phyloP scores from a whole-genome alignment of 345 rosid genomes.

The Iberis pinnata region DNA sequence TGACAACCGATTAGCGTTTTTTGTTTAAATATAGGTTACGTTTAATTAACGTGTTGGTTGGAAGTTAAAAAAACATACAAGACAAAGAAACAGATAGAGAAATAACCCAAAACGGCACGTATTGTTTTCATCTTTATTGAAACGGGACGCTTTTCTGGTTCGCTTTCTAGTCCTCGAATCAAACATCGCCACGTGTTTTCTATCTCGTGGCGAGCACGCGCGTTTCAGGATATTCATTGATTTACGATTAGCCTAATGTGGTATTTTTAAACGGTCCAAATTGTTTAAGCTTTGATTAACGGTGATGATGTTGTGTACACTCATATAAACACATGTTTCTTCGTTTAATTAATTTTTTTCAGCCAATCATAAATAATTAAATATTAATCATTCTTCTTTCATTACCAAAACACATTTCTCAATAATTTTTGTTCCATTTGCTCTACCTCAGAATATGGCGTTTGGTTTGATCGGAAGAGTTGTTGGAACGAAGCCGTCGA shows the following conservation, averaged over 20 bases:
- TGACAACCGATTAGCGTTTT: conserved; percentile 16
- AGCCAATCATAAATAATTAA: too few species aligned
- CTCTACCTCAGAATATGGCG: conserved; percentile 34
- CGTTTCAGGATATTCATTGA: neutral
- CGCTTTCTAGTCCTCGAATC: neutral
- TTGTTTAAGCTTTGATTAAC: conserved; percentile 5
- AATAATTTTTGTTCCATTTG: too few species aligned
- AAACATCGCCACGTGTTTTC: neutral
- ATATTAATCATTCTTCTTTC: too few species aligned
- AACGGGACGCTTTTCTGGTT: conserved; percentile 16
- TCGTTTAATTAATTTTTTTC: too few species aligned
- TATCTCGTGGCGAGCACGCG: conserved; percentile 6
- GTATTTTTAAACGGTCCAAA: conserved; percentile 4
- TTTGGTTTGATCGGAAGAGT: conserved; percentile 44
- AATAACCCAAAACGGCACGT: conserved; percentile 2
- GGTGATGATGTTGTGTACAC: neutral
- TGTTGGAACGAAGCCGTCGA: conserved; percentile 24
- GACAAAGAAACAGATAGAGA: neutral
- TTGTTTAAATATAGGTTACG: conserved; percentile 27
- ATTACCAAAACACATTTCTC: too few species aligned
- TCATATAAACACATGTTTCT: too few species aligned
- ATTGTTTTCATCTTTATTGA: neutral
- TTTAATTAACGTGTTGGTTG: conserved; percentile 8
- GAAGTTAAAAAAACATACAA: neutral
- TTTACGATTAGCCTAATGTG: neutral